Base-by-base conservation (phyloP, 2,329 filamentous ascomycete species). In the Fusarium annulatum region DNA sequence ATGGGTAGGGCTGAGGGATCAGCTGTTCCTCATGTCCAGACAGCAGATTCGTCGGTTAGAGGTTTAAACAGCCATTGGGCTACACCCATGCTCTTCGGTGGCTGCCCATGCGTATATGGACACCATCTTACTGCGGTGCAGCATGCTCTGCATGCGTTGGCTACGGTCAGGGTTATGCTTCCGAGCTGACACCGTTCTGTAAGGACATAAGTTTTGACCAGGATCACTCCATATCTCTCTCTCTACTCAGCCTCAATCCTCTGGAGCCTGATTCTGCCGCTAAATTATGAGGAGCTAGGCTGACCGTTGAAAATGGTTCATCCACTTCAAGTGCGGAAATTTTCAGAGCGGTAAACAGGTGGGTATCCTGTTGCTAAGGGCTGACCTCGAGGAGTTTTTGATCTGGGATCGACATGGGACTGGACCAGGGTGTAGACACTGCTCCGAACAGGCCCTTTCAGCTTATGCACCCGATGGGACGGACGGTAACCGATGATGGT, bases 1-100 rank as follows among this genome's bases (percentile, higher is more conserved):
- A 28, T 38, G 59, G 55, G 41, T 76, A 78, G 72, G 76, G 74
- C 76, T 77, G 74, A 78, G 39, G 52, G 68, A 67, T 77, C 71
- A 77, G 73, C 71, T 76, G 67, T 64, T 72, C 43, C 57, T 61
- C 61, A 60, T 55, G 52, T 52, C 42, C n/a, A 52, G 55, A 64
- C 43, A 72, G 45, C 33, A 62, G 56, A 59, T 58, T 55, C 46
- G 38, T 52, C 28, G 43, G 51, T 57, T 42, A 43, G 57, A 57
- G 49, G 34, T 23, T 49, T 34, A 34, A 23, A 34, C 51, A 48
- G 43, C 39, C 49, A 48, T 65, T 28, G 65, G 39, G 36, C 26
- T 52, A 61, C 61, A 53, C 55, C 61, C 62, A 67, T 74, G 58
- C 49, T 30, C 55, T 39, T 38, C 45, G 33, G 48, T 62, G 34